Percentiles rank a stretch among this genome's conserved stretches.
phyloP scores from a whole-genome alignment of 2,329 filamentous ascomycete genomes.

The Simplicillium sp. region DNA sequence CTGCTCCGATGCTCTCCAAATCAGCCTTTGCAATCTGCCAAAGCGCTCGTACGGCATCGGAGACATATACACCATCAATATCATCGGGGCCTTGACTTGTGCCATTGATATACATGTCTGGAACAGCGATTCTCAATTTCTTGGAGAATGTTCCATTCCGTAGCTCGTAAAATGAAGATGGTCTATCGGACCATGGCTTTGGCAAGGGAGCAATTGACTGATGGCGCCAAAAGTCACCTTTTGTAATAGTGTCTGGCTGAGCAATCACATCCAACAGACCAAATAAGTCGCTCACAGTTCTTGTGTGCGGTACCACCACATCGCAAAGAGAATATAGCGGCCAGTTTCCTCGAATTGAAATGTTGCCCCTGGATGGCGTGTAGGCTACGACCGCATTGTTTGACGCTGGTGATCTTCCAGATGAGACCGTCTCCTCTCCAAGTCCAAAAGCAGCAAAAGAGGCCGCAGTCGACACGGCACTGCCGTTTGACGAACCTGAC shows the following conservation, averaged over 20 bases:
- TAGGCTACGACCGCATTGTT: conserved; percentile 46
- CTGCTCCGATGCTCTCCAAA: conserved; percentile 27
- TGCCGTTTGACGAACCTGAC: conserved; percentile 46
- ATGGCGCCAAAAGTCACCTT: conserved; percentile 43
- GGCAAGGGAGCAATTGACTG: conserved; percentile 33
- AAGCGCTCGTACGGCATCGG: conserved; percentile 10
- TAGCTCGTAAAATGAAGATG: conserved; percentile 21
- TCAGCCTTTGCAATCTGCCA: conserved; percentile 19
- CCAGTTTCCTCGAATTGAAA: conserved; percentile 41
- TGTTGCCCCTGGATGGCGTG: conserved; percentile 39
- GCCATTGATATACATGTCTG: conserved; percentile 37
- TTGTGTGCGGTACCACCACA: conserved; percentile 39
- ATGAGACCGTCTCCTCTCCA: conserved; percentile 44
- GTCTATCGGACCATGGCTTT: conserved; percentile 15
- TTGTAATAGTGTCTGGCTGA: conserved; percentile 26
- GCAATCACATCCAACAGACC: conserved; percentile 35
- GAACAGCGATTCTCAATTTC: conserved; percentile 36
- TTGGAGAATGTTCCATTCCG: conserved; percentile 18
- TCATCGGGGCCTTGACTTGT: background rate
- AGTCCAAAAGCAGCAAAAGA: conserved; percentile 42
- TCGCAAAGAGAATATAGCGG: conserved; percentile 45
- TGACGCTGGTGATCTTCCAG: conserved; percentile 40
- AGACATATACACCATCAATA: conserved; percentile 8
- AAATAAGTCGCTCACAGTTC: conserved; percentile 38
- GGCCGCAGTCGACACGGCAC: conserved; percentile 36